Evolutionary conservation across 1,139 yeast genomes (phyloP), one percentile per base, ranked within the genome.

Genomic region (Yamadazyma conglobata): DNA sequence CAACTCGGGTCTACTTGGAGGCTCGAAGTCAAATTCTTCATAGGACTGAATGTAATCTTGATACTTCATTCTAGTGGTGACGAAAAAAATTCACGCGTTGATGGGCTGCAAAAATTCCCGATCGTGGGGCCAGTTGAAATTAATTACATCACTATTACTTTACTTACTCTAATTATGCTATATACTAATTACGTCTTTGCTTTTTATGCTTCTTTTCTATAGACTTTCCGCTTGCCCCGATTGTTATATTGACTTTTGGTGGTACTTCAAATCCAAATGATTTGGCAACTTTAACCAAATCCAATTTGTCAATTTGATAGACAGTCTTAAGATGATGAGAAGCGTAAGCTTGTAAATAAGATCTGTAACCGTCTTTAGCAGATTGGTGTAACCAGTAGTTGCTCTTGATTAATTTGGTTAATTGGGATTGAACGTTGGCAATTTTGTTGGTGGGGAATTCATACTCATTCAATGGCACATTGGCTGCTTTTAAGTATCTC

Each of bases 281-380:
- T 58, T 83, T 85, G 38, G 96, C 98, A 20, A 91, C 97, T 66
- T 89, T 91, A 24, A 82, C 91, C 46, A 91, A 70, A 58, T 91
- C 98, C 39, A 91, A 71, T 61, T 89, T 87, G 60, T 91, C 97
- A 46, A 91, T 87, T 62, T 89, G 95, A 56, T 91, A 91, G 12
- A 91, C 97, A 1, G 96, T 84, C 60, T 91, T 91, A 57, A 91
- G 71, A 52, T 89, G 95, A 62, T 91, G 98, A 18, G 96, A 84
- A 10, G 98, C 89, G 55, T 91, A 93, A 5, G 98, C 97, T 61
- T 93, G 98, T 50, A 91, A 71, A 59, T 91, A 91, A 5, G 97
- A 79, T 56, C 96, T 77, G 66, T 91, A 91, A 35, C 98, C 99
- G 55, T 91, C 99, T 61, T 88, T 87, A 22, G 99, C 99, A 35